Evolutionary conservation across 495 filamentous ascomycete species (phyloP).

Genomic region (Daldinia childiae): DNA sequence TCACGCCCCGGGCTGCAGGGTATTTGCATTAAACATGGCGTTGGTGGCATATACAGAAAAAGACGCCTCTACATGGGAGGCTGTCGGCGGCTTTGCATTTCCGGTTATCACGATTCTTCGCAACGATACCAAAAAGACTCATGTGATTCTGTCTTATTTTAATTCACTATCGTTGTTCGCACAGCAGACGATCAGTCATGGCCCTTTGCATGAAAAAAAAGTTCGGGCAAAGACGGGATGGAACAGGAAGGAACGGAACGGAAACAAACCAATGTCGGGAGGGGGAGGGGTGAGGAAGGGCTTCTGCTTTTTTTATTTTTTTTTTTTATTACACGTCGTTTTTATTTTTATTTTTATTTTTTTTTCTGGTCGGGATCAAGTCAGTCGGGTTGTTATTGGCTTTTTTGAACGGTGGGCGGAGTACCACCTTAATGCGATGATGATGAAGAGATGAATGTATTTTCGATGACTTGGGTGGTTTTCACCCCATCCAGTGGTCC

Average conservation of each 20-base stretch:
- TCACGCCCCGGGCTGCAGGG: constrained; percentile 22
- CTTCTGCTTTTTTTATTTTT: constrained; percentile 33
- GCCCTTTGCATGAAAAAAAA: constrained; percentile 30
- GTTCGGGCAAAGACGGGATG: constrained; percentile 39
- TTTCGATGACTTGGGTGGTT: no score
- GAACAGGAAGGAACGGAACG: constrained; percentile 37
- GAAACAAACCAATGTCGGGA: constrained; percentile 43
- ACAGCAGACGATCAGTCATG: constrained; percentile 41
- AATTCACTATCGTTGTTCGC: constrained; percentile 42
- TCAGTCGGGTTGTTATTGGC: constrained; percentile 39
- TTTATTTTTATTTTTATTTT: background rate
- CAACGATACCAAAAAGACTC: constrained; percentile 50
- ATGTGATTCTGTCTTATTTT: constrained; percentile 43
- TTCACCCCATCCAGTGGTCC: no score
- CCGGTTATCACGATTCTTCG: constrained; percentile 45
- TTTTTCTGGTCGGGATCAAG: constrained; percentile 32
- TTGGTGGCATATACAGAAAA: constrained; percentile 49
- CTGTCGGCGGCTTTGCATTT: constrained; percentile 41
- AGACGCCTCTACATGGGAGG: constrained; percentile 39
- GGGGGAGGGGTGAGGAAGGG: constrained; percentile 26
- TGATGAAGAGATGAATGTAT: constrained; percentile 12
- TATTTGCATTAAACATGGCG: constrained; percentile 46
- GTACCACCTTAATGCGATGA: constrained; percentile 41
- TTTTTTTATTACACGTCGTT: constrained; percentile 6
- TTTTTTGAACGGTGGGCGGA: constrained; percentile 37